Evolutionary conservation across 2,329 filamentous ascomycete species (phyloP).

Genomic region (Nemania sp.): DNA sequence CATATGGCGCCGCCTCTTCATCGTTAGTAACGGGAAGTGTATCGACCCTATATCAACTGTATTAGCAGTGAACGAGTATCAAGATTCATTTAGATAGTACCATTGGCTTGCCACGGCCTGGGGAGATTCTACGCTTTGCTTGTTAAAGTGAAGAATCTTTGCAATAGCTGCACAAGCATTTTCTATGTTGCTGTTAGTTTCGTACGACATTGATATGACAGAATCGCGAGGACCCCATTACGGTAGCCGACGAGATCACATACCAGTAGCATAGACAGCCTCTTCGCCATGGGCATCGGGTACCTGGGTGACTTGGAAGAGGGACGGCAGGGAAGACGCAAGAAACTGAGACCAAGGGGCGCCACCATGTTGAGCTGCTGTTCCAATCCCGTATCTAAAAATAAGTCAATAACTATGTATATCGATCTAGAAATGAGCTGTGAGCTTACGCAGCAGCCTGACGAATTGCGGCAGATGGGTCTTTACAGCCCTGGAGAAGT

Average conservation of each 20-base stretch:
- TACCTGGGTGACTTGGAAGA: constrained; percentile 84
- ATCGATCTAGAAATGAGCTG: neutral
- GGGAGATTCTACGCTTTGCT: constrained; percentile 72
- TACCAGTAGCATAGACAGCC: constrained; percentile 83
- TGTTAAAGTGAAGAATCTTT: constrained; percentile 93
- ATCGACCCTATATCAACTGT: constrained; percentile 58
- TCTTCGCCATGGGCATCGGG: constrained; percentile 85
- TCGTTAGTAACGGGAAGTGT: constrained; percentile 92
- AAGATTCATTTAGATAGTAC: constrained; percentile 21
- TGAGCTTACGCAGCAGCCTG: constrained; percentile 78
- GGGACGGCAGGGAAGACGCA: constrained; percentile 73
- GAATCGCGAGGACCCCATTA: neutral
- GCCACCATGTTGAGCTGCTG: constrained; percentile 91
- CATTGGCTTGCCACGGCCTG: constrained; percentile 81
- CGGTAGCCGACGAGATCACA: neutral
- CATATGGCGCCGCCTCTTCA: constrained; percentile 95
- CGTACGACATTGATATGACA: neutral
- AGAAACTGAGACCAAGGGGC: constrained; percentile 86
- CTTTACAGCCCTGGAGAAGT: constrained; percentile 81
- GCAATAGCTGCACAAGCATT: constrained; percentile 96
- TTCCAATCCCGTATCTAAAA: constrained; percentile 76
- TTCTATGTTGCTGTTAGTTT: constrained; percentile 51
- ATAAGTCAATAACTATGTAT: constrained; percentile 13
- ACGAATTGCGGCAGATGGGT: constrained; percentile 84
- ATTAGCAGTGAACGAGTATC: constrained; percentile 4